Conservation (phyloP, 2,329 filamentous ascomycete species). For the Penicillium hordei region DNA sequence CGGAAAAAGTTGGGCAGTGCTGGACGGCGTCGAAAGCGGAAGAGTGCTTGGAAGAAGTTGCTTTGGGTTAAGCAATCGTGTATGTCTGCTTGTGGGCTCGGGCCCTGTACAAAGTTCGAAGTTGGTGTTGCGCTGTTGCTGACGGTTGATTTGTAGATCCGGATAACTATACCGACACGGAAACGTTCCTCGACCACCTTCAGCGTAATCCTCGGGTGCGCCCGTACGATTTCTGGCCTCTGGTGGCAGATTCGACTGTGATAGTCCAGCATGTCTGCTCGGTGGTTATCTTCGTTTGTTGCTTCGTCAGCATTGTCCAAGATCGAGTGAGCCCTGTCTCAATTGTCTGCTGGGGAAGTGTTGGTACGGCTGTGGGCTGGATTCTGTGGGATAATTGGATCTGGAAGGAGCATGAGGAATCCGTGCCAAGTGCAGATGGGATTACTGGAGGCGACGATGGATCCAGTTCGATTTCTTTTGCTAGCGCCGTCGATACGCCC, state of each 20-base stretch:
- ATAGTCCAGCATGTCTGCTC: constrained; percentile 97
- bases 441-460: constrained; percentile 38
- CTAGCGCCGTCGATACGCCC: constrained; percentile 33
- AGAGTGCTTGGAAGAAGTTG: constrained; percentile 86
- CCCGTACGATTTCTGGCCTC: constrained; percentile 96
- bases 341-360: constrained; percentile 79
- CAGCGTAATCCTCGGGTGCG: constrained; percentile 91
- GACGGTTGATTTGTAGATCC: constrained; percentile 63
- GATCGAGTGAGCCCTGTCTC: constrained; percentile 86
- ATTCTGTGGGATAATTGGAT: constrained; percentile 90
- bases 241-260: constrained; percentile 91
- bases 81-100: constrained; percentile 44
- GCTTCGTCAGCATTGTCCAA: constrained; percentile 86
- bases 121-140: neutral
- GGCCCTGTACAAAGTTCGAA: neutral
- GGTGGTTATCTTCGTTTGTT: constrained; percentile 90
- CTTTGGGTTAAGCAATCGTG: constrained; percentile 97
- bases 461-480: constrained; percentile 43
- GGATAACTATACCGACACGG: constrained; percentile 98
- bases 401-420: constrained; percentile 62
- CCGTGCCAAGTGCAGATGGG: constrained; percentile 29
- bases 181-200: constrained; percentile 92
- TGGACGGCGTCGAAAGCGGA: constrained; percentile 66
- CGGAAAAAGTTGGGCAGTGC: constrained; percentile 55
- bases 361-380: constrained; percentile 84